Evolutionary conservation across 1,284 basidiomycete species (phyloP), one percentile per base, ranked within the genome.

Genomic region (Leccinum huronense): DNA sequence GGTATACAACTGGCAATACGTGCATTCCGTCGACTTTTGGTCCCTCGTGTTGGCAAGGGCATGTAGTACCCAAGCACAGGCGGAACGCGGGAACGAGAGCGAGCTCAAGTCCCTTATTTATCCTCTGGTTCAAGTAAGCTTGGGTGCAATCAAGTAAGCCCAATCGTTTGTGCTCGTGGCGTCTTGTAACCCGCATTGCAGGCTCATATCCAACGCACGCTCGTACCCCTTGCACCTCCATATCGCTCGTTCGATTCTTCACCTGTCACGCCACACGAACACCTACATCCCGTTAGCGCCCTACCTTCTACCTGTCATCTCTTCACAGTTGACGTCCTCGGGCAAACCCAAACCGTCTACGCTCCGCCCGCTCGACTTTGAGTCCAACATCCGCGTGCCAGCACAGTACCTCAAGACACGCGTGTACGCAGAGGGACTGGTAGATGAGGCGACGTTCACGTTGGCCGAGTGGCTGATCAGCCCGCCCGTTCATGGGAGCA

Each of bases 1-100:
- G 69, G 95, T 98, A 27, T 97, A 98, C 80, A 99, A 98, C 79
- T 99, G 97, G 97, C 97, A 98, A 77, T 99, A 91, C 71, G 90
- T 93, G 6, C 97, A 98, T 76, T 94, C 90, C 66, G 81, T 99
- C 69, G 97, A 99, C 80, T 98, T 99, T 73, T 99, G 97, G 97
- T 86, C 88, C 58, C 83, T 94, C 60, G 93, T 98, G 3, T 83
- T 98, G n/a, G 89, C 88, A 7, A 83, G 88, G 38, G 90, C 93
- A 14, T 95, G 91, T 69, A 86, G 89, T 72, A 79, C 81, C 36
- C 79, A 88, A 70, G 80, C 81, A 1, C 81, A 86, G 65, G 71
- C 75, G 4, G 82, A 83, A 58, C 79, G 79, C 36, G 83, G 83
- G 10, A 78, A 84, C 65, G 89, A 91, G 71, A 94, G 89, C 73